These are phyloP conservation scores for Phoma sp. DNA, from an alignment of 2,329 filamentous ascomycete genomes.

Conservation along the genomic window DNA sequence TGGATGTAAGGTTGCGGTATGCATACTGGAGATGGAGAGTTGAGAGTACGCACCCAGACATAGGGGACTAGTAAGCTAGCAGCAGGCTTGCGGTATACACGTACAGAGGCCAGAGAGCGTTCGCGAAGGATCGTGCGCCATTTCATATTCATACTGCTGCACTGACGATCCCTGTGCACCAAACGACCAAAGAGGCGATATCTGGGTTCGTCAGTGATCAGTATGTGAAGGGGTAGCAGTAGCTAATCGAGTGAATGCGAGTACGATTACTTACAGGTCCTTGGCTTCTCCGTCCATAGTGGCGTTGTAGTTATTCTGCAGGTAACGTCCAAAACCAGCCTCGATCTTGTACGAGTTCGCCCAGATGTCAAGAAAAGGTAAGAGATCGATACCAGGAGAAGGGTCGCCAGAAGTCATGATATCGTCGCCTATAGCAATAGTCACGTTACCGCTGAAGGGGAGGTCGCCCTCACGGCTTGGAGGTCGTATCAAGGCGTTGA, in stretches of 20 bases:
- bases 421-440: slow-evolving; percentile 32
- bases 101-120: slow-evolving; percentile 26
- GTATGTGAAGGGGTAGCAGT: slow-evolving; percentile 9
- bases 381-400: slow-evolving; percentile 26
- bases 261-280: slow-evolving; percentile 31
- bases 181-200: slow-evolving; percentile 34
- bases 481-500: slow-evolving; percentile 16
- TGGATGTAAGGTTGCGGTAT: slow-evolving; percentile 29
- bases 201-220: too few relatives aligned
- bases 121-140: slow-evolving; percentile 34
- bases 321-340: slow-evolving; percentile 39
- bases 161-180: slow-evolving; percentile 28
- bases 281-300: slow-evolving; percentile 39
- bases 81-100: slow-evolving; percentile 25
- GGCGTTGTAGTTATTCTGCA: slow-evolving; percentile 18
- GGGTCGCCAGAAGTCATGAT: slow-evolving; percentile 17
- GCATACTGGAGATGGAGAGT: background rate
- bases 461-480: too few relatives aligned
- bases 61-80: background rate
- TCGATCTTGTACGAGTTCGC: slow-evolving; percentile 37
- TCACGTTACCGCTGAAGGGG: slow-evolving; percentile 34
- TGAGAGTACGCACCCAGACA: too few relatives aligned
- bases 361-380: slow-evolving; percentile 35
- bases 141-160: slow-evolving; percentile 26
- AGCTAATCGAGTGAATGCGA: slow-evolving; percentile 14